These are phyloP conservation scores for Dovyalis caffra DNA, from an alignment of 345 rosid genomes.

Conservation along the genomic window DNA sequence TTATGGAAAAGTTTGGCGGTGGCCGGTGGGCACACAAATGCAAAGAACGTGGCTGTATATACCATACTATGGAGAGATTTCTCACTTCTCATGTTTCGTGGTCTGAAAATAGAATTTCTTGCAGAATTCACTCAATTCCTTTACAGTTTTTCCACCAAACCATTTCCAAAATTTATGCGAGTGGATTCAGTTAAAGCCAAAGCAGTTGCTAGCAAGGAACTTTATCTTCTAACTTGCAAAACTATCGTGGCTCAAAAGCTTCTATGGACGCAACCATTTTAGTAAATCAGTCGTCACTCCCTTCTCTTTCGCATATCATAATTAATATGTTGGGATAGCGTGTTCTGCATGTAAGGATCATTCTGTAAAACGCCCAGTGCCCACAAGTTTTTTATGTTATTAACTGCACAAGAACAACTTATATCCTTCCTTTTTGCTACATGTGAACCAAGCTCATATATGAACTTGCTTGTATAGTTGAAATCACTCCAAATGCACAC, in stretches of 20 bases:
- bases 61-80: neutral
- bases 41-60: neutral
- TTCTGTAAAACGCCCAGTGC: neutral
- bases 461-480: conserved; percentile 12
- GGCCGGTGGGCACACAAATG: neutral
- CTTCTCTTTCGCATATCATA: neutral
- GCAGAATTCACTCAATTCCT: neutral
- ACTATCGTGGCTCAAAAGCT: conserved; percentile 17
- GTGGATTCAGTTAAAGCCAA: conserved; percentile 29
- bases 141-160: neutral
- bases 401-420: conserved; percentile 1
- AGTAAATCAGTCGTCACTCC: neutral
- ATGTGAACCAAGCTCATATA: neutral
- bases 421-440: neutral
- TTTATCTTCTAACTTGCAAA: conserved; percentile 20
- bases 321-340: conserved; percentile 17
- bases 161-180: neutral
- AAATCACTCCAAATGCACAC: neutral
- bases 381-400: conserved; percentile 9
- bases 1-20: neutral
- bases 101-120: neutral
- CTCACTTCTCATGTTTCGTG: neutral
- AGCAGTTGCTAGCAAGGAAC: conserved; percentile 22
- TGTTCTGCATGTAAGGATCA: conserved; percentile 27
- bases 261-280: conserved; percentile 12